These are phyloP conservation scores for Penicillium verhagenii DNA, from an alignment of 495 filamentous ascomycete species.

Conservation along the genomic window DNA sequence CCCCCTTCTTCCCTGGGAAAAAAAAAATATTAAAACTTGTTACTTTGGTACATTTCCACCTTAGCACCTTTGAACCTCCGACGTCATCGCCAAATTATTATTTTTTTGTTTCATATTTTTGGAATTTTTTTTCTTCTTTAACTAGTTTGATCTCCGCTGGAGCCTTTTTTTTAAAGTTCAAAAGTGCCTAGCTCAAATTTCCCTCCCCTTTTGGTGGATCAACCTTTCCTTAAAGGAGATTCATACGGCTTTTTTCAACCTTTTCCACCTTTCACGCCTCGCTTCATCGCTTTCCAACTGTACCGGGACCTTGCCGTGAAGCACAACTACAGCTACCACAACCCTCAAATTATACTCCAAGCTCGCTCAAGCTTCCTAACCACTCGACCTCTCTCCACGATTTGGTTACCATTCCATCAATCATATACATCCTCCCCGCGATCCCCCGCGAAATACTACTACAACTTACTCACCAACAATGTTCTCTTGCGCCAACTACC, in stretches of 20 bases:
- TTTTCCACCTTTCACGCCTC: not conserved
- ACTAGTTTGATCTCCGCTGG: conserved; percentile 2
- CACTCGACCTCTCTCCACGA: not conserved
- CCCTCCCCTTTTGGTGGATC: conserved; percentile 9
- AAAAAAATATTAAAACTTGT: not conserved
- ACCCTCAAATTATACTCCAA: not conserved
- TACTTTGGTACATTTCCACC: not conserved
- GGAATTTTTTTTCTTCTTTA: conserved; percentile 1
- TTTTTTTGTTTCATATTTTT: not conserved
- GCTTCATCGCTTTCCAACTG: not conserved
- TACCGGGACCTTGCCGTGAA: not conserved
- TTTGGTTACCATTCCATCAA: not conserved
- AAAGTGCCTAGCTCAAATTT: conserved; percentile 9
- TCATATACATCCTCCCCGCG: not conserved
- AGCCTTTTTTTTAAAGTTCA: conserved; percentile 11
- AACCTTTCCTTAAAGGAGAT: conserved; percentile 11
- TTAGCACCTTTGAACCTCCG: conserved; percentile 2
- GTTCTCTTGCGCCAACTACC: conserved; percentile 53
- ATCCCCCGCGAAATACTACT: not conserved
- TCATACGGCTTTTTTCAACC: not conserved
- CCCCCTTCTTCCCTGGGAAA: not conserved
- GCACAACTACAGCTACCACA: not conserved
- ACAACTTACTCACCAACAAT: conserved; percentile 9
- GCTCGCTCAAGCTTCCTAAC: not conserved
- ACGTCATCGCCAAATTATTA: conserved; percentile 11